Percentiles rank a stretch among this genome's conserved stretches.
Evolutionary conservation across 2,329 filamentous ascomycete genomes (phyloP).

Genomic region (Pestalotiopsis sp.): DNA sequence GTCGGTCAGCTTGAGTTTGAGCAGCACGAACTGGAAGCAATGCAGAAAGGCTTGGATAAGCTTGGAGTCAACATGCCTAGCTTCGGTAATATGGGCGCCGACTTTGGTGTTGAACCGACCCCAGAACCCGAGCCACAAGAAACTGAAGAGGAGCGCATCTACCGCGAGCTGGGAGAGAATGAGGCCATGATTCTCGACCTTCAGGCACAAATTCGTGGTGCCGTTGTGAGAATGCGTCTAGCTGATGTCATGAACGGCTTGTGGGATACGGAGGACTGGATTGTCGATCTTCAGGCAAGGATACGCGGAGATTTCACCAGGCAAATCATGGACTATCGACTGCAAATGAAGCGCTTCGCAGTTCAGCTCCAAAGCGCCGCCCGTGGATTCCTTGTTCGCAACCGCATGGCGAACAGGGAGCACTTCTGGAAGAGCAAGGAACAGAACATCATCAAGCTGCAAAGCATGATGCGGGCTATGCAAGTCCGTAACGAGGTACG

Average conservation of each 20-base stretch:
- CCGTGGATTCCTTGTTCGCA: constrained; percentile 74
- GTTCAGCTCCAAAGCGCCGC: constrained; percentile 76
- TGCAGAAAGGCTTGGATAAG: constrained; percentile 95
- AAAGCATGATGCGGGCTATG: constrained; percentile 76
- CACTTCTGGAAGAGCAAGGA: constrained; percentile 71
- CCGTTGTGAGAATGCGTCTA: constrained; percentile 73
- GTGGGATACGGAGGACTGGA: constrained; percentile 79
- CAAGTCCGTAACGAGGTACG: constrained; percentile 63
- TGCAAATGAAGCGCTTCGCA: constrained; percentile 82
- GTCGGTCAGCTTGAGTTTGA: constrained; percentile 97
- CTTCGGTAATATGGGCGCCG: constrained; percentile 95
- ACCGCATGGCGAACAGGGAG: constrained; percentile 62
- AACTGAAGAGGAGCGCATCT: constrained; percentile 85
- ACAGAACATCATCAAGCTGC: constrained; percentile 73
- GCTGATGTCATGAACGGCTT: constrained; percentile 84
- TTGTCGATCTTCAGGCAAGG: constrained; percentile 82
- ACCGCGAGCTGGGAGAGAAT: constrained; percentile 78
- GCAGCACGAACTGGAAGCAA: constrained; percentile 94
- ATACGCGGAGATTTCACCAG: constrained; percentile 87
- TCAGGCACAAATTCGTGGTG: constrained; percentile 84
- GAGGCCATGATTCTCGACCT: constrained; percentile 74
- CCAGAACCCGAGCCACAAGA: constrained; percentile 80
- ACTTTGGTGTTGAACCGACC: constrained; percentile 82
- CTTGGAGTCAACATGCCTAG: constrained; percentile 95
- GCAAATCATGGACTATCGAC: constrained; percentile 78